Conservation (phyloP, 176 grass and related monocot genomes). For the Avena sativa region DNA sequence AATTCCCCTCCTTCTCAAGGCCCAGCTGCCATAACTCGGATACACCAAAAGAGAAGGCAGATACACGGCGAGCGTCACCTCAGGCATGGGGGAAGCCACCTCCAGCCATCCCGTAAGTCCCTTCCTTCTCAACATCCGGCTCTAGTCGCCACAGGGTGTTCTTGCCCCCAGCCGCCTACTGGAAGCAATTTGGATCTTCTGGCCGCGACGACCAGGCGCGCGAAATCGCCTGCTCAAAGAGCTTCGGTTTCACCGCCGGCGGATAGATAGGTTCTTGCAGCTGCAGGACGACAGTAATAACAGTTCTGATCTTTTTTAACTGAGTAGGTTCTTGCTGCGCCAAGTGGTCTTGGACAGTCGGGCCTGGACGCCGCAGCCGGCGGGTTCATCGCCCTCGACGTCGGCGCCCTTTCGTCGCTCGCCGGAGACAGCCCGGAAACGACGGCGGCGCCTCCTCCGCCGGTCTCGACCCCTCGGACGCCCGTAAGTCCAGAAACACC, state of each 20-base stretch:
- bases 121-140: background rate
- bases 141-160: background rate
- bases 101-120: conserved; percentile 40
- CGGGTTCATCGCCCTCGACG: conserved; percentile 74
- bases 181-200: conserved; percentile 1
- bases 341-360: conserved; percentile 22
- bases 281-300: background rate
- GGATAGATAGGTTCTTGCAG: background rate
- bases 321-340: conserved; percentile 17
- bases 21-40: conserved; percentile 18
- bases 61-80: conserved; percentile 23
- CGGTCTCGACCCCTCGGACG: conserved; percentile 38
- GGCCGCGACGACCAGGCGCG: background rate
- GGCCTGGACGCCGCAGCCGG: conserved; percentile 10
- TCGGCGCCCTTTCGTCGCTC: conserved; percentile 56
- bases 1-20: conserved; percentile 24
- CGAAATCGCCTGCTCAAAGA: background rate
- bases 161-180: background rate
- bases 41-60: conserved; percentile 36
- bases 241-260: conserved; percentile 12
- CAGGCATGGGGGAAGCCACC: conserved; percentile 50
- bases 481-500: conserved; percentile 31
- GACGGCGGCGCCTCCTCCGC: background rate
- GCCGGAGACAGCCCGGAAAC: conserved; percentile 41
- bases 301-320: background rate